Conservation (phyloP, 2,329 filamentous ascomycete species). For the Herpotrichia juniperi region DNA sequence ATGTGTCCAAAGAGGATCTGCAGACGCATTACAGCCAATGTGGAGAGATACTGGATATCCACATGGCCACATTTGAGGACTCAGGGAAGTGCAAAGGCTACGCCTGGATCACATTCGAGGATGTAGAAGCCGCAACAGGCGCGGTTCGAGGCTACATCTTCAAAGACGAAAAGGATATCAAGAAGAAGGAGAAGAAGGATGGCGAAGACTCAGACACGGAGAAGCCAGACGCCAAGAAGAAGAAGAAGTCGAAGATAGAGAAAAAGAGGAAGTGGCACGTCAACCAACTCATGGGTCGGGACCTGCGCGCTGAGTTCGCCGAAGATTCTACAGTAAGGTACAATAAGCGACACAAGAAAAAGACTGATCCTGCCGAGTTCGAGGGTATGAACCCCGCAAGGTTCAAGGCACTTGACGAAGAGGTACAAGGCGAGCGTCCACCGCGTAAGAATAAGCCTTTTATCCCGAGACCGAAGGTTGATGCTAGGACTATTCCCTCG, state of each 20-base stretch:
- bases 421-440: conserved; percentile 26
- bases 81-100: conserved; percentile 97
- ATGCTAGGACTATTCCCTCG: conserved; percentile 52
- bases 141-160: conserved; percentile 83
- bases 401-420: conserved; percentile 34
- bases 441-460: conserved; percentile 10
- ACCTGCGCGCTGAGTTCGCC: conserved; percentile 87
- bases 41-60: conserved; percentile 80
- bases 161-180: conserved; percentile 62
- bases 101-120: conserved; percentile 91
- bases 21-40: conserved; percentile 83
- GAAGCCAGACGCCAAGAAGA: conserved; percentile 34
- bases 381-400: conserved; percentile 42
- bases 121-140: conserved; percentile 73
- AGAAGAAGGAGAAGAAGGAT: conserved; percentile 59
- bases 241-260: conserved; percentile 48
- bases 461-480: conserved; percentile 41
- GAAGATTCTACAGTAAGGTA: conserved; percentile 90
- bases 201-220: conserved; percentile 52
- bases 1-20: conserved; percentile 74
- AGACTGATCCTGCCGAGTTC: conserved; percentile 31
- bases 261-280: conserved; percentile 75
- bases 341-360: conserved; percentile 88
- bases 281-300: conserved; percentile 79
- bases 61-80: conserved; percentile 95